phyloP scores from a whole-genome alignment of 495 filamentous ascomycete species.

The Aspergillus bertholletiae region DNA sequence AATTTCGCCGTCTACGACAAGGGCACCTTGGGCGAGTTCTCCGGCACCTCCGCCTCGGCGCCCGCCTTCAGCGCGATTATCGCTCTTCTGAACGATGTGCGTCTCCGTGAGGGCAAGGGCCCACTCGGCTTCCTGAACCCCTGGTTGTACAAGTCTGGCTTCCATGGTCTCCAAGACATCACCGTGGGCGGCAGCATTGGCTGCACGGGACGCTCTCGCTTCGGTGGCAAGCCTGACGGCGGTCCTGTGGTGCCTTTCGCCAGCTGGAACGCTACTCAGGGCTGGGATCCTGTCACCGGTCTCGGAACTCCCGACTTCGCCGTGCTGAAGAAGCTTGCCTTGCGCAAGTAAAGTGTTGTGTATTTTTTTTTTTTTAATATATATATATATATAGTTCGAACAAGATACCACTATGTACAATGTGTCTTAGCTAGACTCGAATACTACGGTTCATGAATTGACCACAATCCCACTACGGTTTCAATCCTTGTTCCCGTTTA shows the following conservation, averaged over 20 bases:
- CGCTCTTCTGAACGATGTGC: constrained; percentile 64
- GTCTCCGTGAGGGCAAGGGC: constrained; percentile 49
- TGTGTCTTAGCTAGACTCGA: too few relatives aligned
- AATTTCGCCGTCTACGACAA: constrained; percentile 53
- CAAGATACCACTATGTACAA: too few relatives aligned
- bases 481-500: neutral
- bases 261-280: constrained; percentile 50
- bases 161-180: constrained; percentile 61
- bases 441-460: neutral
- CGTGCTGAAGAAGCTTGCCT: constrained; percentile 31
- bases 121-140: constrained; percentile 73
- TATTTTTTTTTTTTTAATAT: neutral
- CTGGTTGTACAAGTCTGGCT: constrained; percentile 59
- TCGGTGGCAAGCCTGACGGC: constrained; percentile 32
- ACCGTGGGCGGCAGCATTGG: constrained; percentile 55
- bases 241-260: constrained; percentile 36
- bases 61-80: constrained; percentile 63
- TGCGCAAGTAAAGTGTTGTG: neutral
- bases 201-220: constrained; percentile 50
- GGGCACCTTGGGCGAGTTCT: constrained; percentile 45
- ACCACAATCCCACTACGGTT: neutral
- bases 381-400: neutral
- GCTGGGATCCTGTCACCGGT: constrained; percentile 63
- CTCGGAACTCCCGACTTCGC: constrained; percentile 52
- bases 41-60: constrained; percentile 64